These are phyloP conservation scores for Cyberlindnera xishuangbannaensis DNA, from an alignment of 805 yeast species.

Conservation along the genomic window DNA sequence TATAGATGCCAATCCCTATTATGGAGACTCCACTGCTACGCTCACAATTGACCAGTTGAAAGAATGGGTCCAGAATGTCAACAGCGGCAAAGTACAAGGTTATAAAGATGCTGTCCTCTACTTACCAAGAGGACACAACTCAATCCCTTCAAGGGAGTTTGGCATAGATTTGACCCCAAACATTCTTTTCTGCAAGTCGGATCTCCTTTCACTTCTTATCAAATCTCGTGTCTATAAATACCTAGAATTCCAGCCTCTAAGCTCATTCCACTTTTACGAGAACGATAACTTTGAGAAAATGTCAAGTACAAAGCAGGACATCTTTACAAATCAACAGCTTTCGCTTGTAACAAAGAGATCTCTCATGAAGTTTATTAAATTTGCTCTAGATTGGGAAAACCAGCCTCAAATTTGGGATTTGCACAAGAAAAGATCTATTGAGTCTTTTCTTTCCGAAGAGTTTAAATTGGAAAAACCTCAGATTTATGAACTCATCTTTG, in stretches of 20 bases:
- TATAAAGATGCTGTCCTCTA: slow-evolving; percentile 73
- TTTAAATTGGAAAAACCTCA: slow-evolving; percentile 73
- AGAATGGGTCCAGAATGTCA: slow-evolving; percentile 74
- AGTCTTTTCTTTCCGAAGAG: slow-evolving; percentile 51
- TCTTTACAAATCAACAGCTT: slow-evolving; percentile 82
- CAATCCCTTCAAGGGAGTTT: slow-evolving; percentile 55
- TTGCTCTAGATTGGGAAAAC: slow-evolving; percentile 65
- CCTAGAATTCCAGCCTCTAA: slow-evolving; percentile 84
- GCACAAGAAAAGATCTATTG: slow-evolving; percentile 51
- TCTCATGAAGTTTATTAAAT: slow-evolving; percentile 88
- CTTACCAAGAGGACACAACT: slow-evolving; percentile 59
- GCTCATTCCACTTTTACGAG: slow-evolving; percentile 90
- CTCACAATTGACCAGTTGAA: slow-evolving; percentile 81
- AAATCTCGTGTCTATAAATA: slow-evolving; percentile 86
- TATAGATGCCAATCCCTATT: slow-evolving; percentile 75
- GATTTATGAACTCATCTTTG: slow-evolving; percentile 74
- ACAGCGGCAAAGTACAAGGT: slow-evolving; percentile 30
- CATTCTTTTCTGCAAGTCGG: slow-evolving; percentile 85
- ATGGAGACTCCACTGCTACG: slow-evolving; percentile 87
- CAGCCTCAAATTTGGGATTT: slow-evolving; percentile 52
- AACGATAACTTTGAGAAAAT: slow-evolving; percentile 85
- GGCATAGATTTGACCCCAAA: slow-evolving; percentile 87
- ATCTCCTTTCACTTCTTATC: slow-evolving; percentile 68
- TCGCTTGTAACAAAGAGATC: slow-evolving; percentile 71
- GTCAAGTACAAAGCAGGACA: slow-evolving; percentile 84